Evolutionary conservation across 2,329 filamentous ascomycete species (phyloP), one percentile per base, ranked within the genome.

Genomic region (Fusarium robinianum): DNA sequence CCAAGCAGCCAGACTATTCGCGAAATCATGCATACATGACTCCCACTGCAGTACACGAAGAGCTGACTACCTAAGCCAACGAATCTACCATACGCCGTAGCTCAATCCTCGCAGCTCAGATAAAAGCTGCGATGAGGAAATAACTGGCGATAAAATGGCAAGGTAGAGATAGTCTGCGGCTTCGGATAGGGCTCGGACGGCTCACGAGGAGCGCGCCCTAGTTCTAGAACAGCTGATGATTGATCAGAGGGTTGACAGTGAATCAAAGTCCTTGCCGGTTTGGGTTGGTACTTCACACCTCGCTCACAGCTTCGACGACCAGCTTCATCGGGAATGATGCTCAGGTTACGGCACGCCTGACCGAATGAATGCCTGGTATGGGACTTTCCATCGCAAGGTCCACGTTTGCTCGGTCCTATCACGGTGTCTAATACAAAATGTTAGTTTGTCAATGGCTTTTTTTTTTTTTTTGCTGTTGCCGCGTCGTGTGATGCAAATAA

Each of bases 261-360:
- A 87, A 0, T 72, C 72, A 22, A 86, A 81, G 62, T 88, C 80
- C 63, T 79, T 77, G 46, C 85, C 87, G 9, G 74, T 88, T 90
- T 90, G 72, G 87, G 87, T 8, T 74, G 85, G 30, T 90, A 90
- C n/a, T n/a, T n/a, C n/a, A n/a, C n/a, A n/a, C n/a, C n/a, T n/a
- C n/a, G n/a, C n/a, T n/a, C n/a, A n/a, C n/a, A n/a, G n/a, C n/a
- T n/a, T n/a, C n/a, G n/a, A n/a, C n/a, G n/a, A n/a, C n/a, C n/a
- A n/a, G n/a, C n/a, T 47, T 50, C 8, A 40, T 55, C 8, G 57
- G 82, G 2, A 77, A 86, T 63, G 68, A 75, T 31, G 74, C 85
- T 46, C 58, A 63, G 18, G 76, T 85, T 31, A 72, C 71, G 7
- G 73, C 68, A 55, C 70, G 73, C 33, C 75, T 74, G 33, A 56